Conservation (phyloP, 768 basidiomycete genomes). For the Rhizopogon vulgaris region DNA sequence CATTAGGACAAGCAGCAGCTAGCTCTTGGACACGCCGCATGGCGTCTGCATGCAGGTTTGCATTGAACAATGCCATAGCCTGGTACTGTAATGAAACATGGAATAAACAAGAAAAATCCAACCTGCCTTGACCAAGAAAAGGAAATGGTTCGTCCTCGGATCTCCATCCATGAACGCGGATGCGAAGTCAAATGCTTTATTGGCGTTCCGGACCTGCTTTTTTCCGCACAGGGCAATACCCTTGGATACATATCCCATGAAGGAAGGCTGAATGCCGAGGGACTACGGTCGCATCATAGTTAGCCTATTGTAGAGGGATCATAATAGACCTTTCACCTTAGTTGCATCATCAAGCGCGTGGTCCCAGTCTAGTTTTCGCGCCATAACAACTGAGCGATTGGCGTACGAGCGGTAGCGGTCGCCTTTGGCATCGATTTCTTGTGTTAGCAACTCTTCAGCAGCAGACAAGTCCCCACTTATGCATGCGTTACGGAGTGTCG, state of each 20-base stretch:
- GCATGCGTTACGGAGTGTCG: too few species aligned
- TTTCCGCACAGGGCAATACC: background rate
- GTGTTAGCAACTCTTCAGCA: background rate
- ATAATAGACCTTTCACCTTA: background rate
- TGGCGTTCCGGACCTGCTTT: background rate
- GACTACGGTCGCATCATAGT: background rate
- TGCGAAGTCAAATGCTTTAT: background rate
- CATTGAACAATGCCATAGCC: background rate
- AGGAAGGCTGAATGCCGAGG: background rate
- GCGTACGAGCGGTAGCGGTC: background rate
- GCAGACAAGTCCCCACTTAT: background rate
- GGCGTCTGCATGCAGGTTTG: background rate
- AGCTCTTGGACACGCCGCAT: background rate
- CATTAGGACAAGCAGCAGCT: background rate
- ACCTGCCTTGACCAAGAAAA: background rate
- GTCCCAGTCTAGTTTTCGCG: background rate
- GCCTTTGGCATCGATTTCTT: background rate
- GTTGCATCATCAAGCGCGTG: background rate
- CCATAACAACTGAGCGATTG: background rate
- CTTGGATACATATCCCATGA: background rate
- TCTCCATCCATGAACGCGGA: background rate
- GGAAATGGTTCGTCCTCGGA: background rate
- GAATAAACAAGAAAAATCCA: background rate
- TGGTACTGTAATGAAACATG: background rate
- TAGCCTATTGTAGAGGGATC: background rate